These are phyloP conservation scores for Coemansia sp. DNA, from an alignment of 192 early-diverging fungal genomes.

Conservation along the genomic window DNA sequence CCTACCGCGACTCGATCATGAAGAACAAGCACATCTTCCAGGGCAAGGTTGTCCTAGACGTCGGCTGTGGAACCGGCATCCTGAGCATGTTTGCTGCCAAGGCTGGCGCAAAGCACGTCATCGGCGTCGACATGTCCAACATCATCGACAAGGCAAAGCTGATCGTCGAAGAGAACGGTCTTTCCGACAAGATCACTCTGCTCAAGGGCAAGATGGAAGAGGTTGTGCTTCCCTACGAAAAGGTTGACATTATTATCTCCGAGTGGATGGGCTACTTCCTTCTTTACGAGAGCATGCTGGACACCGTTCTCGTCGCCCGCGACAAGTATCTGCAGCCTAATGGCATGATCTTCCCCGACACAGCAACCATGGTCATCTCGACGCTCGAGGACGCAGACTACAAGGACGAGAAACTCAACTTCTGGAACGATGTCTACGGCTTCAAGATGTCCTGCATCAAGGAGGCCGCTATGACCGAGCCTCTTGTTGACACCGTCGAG, in stretches of 20 bases:
- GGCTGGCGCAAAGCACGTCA: constrained; percentile 92
- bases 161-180: constrained; percentile 93
- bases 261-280: constrained; percentile 99
- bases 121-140: constrained; percentile 96
- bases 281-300: constrained; percentile 98
- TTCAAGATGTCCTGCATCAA: constrained; percentile 98
- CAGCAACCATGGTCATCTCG: constrained; percentile 81
- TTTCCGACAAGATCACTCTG: constrained; percentile 83
- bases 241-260: constrained; percentile 99
- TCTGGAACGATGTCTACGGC: constrained; percentile 94
- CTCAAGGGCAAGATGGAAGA: constrained; percentile 98
- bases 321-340: constrained; percentile 88
- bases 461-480: constrained; percentile 78
- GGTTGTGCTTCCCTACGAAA: constrained; percentile 84
- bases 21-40: constrained; percentile 96
- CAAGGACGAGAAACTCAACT: constrained; percentile 86
- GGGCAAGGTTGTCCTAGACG: constrained; percentile 96
- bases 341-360: constrained; percentile 89
- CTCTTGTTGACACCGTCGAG: constrained; percentile 95
- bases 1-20: constrained; percentile 91
- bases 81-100: constrained; percentile 99
- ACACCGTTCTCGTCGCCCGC: constrained; percentile 96
- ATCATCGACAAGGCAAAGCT: constrained; percentile 94
- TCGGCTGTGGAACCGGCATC: constrained; percentile 99
- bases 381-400: constrained; percentile 95